Base-by-base conservation (phyloP, 2,329 filamentous ascomycete genomes). In the Acrodontium crateriforme region DNA sequence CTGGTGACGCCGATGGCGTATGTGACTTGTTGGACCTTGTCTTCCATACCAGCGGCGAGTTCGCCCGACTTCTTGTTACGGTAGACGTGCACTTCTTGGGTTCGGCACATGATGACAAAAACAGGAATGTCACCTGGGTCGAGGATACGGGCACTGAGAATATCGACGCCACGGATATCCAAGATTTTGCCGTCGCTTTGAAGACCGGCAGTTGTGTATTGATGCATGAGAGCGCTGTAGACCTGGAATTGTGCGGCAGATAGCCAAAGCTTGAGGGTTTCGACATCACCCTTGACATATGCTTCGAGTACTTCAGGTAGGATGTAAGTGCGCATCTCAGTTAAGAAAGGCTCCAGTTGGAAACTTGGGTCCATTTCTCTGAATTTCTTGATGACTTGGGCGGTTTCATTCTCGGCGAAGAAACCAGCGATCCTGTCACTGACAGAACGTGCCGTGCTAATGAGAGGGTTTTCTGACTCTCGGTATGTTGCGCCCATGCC, bases 391-490 rank as follows among this genome's bases (percentile, higher is more conserved):
- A 95, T 92, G 18, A 98, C 89, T 69, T 78, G 78, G 16, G 89
- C 89, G 0, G 84, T 94, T 62, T 98, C 89, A 55, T 95, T 98
- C 57, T 98, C 89, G 37, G 89, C 89, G 42, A 98, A 98, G 62
- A 94, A 98, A 16, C 89, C 84, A 25, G 80, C 83, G 20, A 98
- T 74, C 32, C 79, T 74, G 55, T 98, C 89, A 17, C 85, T 87
- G 44, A 98, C 93, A 54, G 82, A 84, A 50, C 89, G 78, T 2
- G 85, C 89, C 0, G 87, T 95, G 25, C 76, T 80, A 39, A 98
- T 82, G 23, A 98, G 67, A 5, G 89, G 87, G 55, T 98, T 98
- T 52, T 98, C 89, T 8, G 89, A 95, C 59, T 98, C 89, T 42
- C 92, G 78, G 60, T 95, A 95, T 31, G 76, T 75, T 31, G 71